A percentile compares a stretch with the other conserved stretches of the same genome.
These are phyloP conservation scores for Schizothecium vesticola DNA, from an alignment of 495 filamentous ascomycete species.

Conservation along the genomic window DNA sequence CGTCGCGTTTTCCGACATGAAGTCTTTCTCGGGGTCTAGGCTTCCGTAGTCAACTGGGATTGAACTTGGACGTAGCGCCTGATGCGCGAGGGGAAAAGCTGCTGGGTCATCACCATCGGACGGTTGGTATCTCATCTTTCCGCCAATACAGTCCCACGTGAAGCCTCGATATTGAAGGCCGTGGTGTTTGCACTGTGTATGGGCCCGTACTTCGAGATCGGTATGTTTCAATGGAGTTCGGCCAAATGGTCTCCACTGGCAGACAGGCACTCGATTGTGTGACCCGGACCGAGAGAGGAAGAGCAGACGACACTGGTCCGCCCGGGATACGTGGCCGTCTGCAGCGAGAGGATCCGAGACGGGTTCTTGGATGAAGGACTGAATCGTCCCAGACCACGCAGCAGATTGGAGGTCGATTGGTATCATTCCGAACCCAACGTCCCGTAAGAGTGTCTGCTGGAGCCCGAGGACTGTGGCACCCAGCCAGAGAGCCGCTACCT, in stretches of 20 bases:
- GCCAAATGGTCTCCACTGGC: slow-evolving; percentile 19
- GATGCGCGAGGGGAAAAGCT: neutral
- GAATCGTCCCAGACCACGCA: slow-evolving; percentile 12
- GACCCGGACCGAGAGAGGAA: slow-evolving; percentile 14
- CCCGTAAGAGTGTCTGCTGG: slow-evolving; percentile 7
- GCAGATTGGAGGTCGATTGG: slow-evolving; percentile 18
- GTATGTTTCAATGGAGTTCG: slow-evolving; percentile 8
- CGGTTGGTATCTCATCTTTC: neutral
- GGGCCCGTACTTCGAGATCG: slow-evolving; percentile 10
- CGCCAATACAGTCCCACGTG: slow-evolving; percentile 9
- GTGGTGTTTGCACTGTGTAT: slow-evolving; percentile 11
- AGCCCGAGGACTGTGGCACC: slow-evolving; percentile 12
- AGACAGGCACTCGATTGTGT: slow-evolving; percentile 15
- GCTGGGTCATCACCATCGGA: neutral
- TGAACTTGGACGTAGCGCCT: neutral
- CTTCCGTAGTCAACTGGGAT: slow-evolving; percentile 3
- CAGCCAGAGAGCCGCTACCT: slow-evolving; percentile 14
- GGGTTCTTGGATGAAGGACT: slow-evolving; percentile 16
- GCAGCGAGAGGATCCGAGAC: slow-evolving; percentile 11
- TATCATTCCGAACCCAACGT: slow-evolving; percentile 12
- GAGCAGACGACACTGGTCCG: slow-evolving; percentile 17
- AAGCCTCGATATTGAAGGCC: slow-evolving; percentile 17
- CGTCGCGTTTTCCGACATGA: slow-evolving; percentile 16
- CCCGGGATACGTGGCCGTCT: slow-evolving; percentile 10
- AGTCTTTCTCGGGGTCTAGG: slow-evolving; percentile 11